Conservation (phyloP, 2,329 filamentous ascomycete genomes). For the Bimuria novae-zelandiae region DNA sequence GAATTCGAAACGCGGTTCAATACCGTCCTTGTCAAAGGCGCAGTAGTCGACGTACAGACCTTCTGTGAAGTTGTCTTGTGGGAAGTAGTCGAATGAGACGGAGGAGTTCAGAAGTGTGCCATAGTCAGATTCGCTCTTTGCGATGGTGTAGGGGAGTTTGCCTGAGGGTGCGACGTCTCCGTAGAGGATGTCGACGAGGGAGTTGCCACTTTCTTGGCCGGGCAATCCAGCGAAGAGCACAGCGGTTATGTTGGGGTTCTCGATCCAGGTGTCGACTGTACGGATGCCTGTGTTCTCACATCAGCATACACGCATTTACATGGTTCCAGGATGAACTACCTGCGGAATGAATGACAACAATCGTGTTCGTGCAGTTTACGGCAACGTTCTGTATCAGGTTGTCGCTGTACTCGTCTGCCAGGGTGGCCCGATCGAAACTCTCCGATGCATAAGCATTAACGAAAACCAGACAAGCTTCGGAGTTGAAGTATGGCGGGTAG, state of each 20-base stretch:
- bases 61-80: constrained; percentile 76
- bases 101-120: constrained; percentile 61
- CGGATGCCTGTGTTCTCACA: constrained; percentile 64
- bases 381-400: constrained; percentile 52
- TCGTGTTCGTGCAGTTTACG: constrained; percentile 54
- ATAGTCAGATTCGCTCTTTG: constrained; percentile 62
- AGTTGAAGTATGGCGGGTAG: constrained; percentile 29
- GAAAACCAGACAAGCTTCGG: constrained; percentile 59
- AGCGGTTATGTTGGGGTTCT: constrained; percentile 77
- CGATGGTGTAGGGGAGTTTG: constrained; percentile 55
- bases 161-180: constrained; percentile 50
- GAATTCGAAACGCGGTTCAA: constrained; percentile 76
- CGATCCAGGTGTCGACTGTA: constrained; percentile 72
- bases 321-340: constrained; percentile 66
- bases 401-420: constrained; percentile 29
- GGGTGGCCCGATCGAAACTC: constrained; percentile 28
- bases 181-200: constrained; percentile 47
- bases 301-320: constrained; percentile 56
- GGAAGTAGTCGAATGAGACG: constrained; percentile 61
- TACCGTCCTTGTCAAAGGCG: constrained; percentile 67
- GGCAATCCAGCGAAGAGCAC: constrained; percentile 80
- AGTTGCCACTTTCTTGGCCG: constrained; percentile 57
- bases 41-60: constrained; percentile 82
- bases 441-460: constrained; percentile 58
- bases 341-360: constrained; percentile 52